phyloP scores from a whole-genome alignment of 345 rosid genomes.

The Bretschneidera sinensis region DNA sequence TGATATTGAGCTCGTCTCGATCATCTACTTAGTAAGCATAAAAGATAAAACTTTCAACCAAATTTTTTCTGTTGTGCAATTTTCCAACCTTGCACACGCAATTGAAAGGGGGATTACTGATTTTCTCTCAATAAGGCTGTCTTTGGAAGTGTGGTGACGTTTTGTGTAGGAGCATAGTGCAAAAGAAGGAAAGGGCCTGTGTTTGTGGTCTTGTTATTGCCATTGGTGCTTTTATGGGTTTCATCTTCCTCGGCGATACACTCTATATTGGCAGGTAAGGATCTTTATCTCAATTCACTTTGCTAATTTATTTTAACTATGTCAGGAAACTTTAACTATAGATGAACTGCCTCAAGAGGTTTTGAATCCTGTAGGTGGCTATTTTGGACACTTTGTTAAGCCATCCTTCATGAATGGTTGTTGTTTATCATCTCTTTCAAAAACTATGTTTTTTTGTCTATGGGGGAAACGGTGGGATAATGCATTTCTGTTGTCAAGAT shows the following conservation, averaged over 20 bases:
- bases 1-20: slow-evolving; percentile 34
- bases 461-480: too few relatives aligned
- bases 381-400: too few relatives aligned
- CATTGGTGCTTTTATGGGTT: slow-evolving; percentile 42
- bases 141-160: slow-evolving; percentile 36
- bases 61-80: too few relatives aligned
- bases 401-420: too few relatives aligned
- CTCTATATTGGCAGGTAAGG: slow-evolving; percentile 46
- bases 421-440: too few relatives aligned
- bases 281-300: not conserved
- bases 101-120: too few relatives aligned
- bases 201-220: slow-evolving; percentile 57
- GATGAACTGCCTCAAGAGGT: too few relatives aligned
- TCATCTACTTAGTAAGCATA: slow-evolving; percentile 37
- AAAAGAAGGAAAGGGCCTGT: slow-evolving; percentile 50
- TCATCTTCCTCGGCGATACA: slow-evolving; percentile 43
- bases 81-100: not conserved
- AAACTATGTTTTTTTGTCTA: too few relatives aligned
- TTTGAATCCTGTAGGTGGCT: not conserved
- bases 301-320: not conserved
- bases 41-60: not conserved
- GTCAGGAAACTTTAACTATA: too few relatives aligned
- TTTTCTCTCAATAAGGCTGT: slow-evolving; percentile 29
- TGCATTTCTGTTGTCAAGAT: too few relatives aligned
- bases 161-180: slow-evolving; percentile 32